Evolutionary conservation across 176 grass and related monocot species (phyloP), one percentile per base, ranked within the genome.

Genomic region (Neostapfia colusana): DNA sequence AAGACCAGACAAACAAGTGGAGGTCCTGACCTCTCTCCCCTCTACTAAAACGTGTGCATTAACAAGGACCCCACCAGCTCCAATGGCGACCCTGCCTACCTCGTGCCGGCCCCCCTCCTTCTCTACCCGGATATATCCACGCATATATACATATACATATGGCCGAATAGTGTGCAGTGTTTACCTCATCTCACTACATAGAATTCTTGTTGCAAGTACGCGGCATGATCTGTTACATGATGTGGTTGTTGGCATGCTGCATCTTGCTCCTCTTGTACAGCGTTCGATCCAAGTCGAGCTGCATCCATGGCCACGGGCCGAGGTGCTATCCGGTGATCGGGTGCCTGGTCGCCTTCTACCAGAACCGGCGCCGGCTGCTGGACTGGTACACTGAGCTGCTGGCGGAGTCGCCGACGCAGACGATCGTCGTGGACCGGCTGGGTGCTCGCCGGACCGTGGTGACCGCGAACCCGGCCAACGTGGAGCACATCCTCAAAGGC

Each of bases 361-460:
- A 64, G 18, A 97, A 97, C 85, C 73, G 88, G 14, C 42, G 58
- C 34, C 85, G 90, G 5, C 85, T 97, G 0, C 75, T 97, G 8
- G 82, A 89, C 53, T 97, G 93, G 93, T 97, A 90, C 83, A 97
- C 93, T 1, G 85, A 93, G 63, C 86, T 97, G 37, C 93, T 97
- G 0, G 51, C 85, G 0, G 83, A 80, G 17, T 97, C 93, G 34
- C 89, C 86, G 37, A 63, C 84, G 46, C 89, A 93, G 78, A 97
- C 95, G 11, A 86, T 97, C 79, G 83, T 91, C 8, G 79, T 97
- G 6, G 74, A 75, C 69, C 76, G 95, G 3, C 60, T 94, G 5
- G 91, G 95, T 8, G 87, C 91, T 3, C 73, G 81, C 4, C 95
- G 95, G 1, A 94, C 84, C 3, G 78, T 97, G 74, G 86, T 97